phyloP scores from a whole-genome alignment of 805 yeast species.

The Saccharomycopsis babjevae region DNA sequence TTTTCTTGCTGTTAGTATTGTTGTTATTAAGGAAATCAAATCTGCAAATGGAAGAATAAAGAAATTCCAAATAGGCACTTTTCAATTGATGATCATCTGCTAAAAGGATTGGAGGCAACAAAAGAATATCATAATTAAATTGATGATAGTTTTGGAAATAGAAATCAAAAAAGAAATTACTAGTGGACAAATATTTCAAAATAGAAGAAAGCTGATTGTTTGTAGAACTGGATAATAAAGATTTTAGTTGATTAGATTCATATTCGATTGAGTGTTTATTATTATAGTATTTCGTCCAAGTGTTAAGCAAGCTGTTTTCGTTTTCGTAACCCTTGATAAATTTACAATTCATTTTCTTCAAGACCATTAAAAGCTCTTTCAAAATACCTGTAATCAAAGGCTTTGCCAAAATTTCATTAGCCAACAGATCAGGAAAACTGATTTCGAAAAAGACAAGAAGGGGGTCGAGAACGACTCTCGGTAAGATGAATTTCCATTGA shows the following conservation, averaged over 20 bases:
- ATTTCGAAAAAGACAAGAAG: slow-evolving; percentile 65
- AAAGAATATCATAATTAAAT: slow-evolving; percentile 60
- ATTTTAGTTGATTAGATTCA: background rate
- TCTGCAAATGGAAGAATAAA: slow-evolving; percentile 71
- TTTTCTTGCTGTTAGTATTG: slow-evolving; percentile 22
- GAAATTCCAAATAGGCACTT: slow-evolving; percentile 83
- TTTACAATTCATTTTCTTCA: slow-evolving; percentile 69
- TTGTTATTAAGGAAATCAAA: slow-evolving; percentile 30
- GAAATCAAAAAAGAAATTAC: slow-evolving; percentile 58
- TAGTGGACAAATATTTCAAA: slow-evolving; percentile 35
- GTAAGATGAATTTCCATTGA: slow-evolving; percentile 81
- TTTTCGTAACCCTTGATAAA: slow-evolving; percentile 60
- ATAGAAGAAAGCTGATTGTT: slow-evolving; percentile 15
- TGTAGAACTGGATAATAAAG: background rate
- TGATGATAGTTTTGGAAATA: slow-evolving; percentile 36
- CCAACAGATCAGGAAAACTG: slow-evolving; percentile 48
- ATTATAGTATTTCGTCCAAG: slow-evolving; percentile 42
- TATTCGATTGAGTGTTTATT: background rate
- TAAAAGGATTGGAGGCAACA: slow-evolving; percentile 76
- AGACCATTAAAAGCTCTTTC: slow-evolving; percentile 60
- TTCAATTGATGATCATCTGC: slow-evolving; percentile 84
- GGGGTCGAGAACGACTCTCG: slow-evolving; percentile 70
- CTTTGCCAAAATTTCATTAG: slow-evolving; percentile 65
- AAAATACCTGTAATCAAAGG: slow-evolving; percentile 77
- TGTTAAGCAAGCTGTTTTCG: slow-evolving; percentile 46